These are phyloP conservation scores for Coelastrella sp. DNA, from an alignment of 139 green algal genomes.

Conservation along the genomic window DNA sequence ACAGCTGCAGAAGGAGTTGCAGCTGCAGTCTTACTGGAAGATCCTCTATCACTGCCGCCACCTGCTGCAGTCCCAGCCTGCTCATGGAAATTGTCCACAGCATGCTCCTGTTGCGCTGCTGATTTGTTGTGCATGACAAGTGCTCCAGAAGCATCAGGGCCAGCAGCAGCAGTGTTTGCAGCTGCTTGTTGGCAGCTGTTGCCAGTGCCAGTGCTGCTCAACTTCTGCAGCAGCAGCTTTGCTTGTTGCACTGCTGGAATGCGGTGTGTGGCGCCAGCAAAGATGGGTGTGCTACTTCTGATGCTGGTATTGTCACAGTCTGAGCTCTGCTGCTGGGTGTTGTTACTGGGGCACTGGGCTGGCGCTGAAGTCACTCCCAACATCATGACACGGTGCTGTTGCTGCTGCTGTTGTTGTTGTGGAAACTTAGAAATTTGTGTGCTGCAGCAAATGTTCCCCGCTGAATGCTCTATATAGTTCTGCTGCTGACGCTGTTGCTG, in stretches of 20 bases:
- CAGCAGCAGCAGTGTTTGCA: conserved; percentile 8
- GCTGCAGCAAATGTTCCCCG: background rate
- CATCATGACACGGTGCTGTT: no score
- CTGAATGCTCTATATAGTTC: background rate
- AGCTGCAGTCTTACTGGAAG: background rate
- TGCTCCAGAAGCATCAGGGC: background rate
- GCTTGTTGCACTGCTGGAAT: background rate
- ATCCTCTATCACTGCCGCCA: background rate
- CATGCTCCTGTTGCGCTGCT: background rate
- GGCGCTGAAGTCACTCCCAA: no score
- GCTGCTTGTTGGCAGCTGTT: background rate
- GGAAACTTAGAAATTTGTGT: no score
- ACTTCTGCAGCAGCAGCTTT: background rate
- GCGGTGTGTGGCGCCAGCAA: background rate
- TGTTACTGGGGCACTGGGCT: background rate
- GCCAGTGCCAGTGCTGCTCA: background rate
- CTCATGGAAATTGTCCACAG: background rate
- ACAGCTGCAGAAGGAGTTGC: background rate
- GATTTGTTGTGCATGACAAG: background rate
- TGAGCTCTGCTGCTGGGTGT: background rate
- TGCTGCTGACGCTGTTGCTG: background rate
- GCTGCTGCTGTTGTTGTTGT: no score
- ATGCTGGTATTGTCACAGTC: background rate
- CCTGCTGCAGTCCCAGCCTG: background rate
- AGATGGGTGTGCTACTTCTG: background rate